A percentile compares a stretch with the other conserved stretches of the same genome.
Evolutionary conservation across 371 early-diverging fungal species (phyloP).

Genomic region (Chytridium lagenaria): DNA sequence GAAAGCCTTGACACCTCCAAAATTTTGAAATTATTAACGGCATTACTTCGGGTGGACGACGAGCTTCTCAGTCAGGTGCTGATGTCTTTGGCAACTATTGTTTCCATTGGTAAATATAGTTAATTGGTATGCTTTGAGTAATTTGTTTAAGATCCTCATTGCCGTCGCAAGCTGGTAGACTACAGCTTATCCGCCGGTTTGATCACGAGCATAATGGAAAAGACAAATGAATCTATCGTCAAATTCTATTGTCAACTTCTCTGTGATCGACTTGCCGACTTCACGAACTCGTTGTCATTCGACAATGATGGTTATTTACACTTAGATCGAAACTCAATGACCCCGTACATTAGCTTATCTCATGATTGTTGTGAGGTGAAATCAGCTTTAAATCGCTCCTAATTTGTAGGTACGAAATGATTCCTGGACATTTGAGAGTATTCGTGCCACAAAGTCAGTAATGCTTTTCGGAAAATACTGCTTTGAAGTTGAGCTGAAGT

Average conservation of each 20-base stretch:
- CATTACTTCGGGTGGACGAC: not conserved
- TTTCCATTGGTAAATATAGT: not conserved
- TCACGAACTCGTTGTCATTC: not conserved
- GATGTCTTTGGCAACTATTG: not conserved
- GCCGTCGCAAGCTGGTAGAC: not conserved
- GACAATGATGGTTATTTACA: slow-evolving; percentile 1
- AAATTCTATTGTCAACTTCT: slow-evolving; percentile 26
- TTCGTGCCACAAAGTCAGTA: slow-evolving; percentile 54
- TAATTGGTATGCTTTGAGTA: too few species aligned
- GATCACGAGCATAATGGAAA: not conserved
- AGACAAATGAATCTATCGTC: not conserved
- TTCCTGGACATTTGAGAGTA: slow-evolving; percentile 78
- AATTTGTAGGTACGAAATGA: slow-evolving; percentile 48
- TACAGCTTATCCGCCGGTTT: not conserved
- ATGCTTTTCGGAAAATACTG: slow-evolving; percentile 50
- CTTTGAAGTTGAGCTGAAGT: slow-evolving; percentile 66
- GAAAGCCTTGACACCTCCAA: not conserved
- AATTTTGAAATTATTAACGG: not conserved
- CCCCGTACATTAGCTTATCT: slow-evolving; percentile 31
- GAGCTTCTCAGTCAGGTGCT: not conserved
- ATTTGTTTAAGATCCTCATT: not conserved
- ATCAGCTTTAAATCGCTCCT: not conserved
- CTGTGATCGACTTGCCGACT: slow-evolving; percentile 28
- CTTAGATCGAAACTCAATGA: slow-evolving; percentile 18
- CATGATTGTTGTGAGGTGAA: slow-evolving; percentile 23